A percentile compares a stretch with the other conserved stretches of the same genome.
phyloP scores from a whole-genome alignment of 2,329 filamentous ascomycete species.

The Epichloe typhina region DNA sequence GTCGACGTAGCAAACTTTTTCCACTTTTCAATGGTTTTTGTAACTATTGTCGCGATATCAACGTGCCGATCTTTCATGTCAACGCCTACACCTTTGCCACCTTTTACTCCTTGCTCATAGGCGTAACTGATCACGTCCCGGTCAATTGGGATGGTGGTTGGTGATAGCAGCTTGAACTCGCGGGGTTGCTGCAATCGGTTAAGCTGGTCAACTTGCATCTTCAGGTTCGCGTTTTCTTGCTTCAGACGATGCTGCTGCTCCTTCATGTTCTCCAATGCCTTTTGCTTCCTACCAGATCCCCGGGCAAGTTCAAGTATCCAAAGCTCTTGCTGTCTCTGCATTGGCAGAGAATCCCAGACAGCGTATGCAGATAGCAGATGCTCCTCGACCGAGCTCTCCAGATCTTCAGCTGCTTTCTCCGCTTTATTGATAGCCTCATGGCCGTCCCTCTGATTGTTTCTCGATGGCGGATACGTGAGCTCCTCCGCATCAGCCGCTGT shows the following conservation, averaged over 20 bases:
- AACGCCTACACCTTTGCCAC: conserved; percentile 29
- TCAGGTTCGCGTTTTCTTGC: conserved; percentile 45
- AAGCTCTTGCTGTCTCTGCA: conserved; percentile 41
- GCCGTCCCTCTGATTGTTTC: conserved; percentile 26
- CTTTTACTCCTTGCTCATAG: conserved; percentile 31
- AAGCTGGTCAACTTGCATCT: conserved; percentile 44
- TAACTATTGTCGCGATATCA: conserved; percentile 38
- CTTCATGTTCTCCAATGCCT: conserved; percentile 38
- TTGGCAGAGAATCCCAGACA: conserved; percentile 57
- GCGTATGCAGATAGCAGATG: conserved; percentile 68
- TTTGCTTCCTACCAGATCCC: conserved; percentile 42
- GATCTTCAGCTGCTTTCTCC: conserved; percentile 38
- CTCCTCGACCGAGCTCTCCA: conserved; percentile 57
- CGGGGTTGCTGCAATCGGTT: conserved; percentile 45
- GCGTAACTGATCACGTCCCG: conserved; percentile 33
- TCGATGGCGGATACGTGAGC: conserved; percentile 32
- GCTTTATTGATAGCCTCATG: conserved; percentile 34
- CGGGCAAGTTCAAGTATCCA: conserved; percentile 50
- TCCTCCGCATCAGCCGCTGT: conserved; percentile 39
- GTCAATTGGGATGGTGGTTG: conserved; percentile 39
- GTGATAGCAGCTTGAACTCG: conserved; percentile 41
- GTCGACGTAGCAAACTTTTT: conserved; percentile 45
- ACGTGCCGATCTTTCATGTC: conserved; percentile 36
- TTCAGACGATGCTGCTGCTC: conserved; percentile 35
- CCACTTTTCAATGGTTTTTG: conserved; percentile 47